phyloP scores from a whole-genome alignment of 179 eudicot genomes.

The Spinacia oleracea region DNA sequence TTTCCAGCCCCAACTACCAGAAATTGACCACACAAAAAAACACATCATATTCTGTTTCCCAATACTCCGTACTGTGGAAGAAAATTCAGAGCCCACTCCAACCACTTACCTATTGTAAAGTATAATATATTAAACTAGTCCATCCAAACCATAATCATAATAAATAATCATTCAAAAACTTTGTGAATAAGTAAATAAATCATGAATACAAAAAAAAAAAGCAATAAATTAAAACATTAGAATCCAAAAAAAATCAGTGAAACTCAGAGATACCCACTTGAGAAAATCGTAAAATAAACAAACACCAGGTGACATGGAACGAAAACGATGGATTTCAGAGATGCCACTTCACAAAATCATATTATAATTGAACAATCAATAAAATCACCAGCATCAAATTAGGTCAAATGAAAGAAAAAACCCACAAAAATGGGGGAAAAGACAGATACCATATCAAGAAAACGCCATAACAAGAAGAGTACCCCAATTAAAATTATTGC shows the following conservation, averaged over 20 bases:
- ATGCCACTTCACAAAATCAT: conserved; percentile 18
- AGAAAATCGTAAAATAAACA: background rate
- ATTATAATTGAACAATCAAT: conserved; percentile 6
- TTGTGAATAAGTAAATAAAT: background rate
- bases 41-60: background rate
- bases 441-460: conserved; percentile 4
- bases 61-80: background rate
- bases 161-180: background rate
- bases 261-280: background rate
- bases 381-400: conserved; percentile 12
- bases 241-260: conserved; percentile 23
- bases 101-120: conserved; percentile 14
- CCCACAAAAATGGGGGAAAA: background rate
- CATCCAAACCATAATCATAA: background rate
- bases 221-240: conserved; percentile 16
- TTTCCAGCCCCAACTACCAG: conserved; percentile 3
- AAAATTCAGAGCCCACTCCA: conserved; percentile 24
- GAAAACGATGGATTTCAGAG: conserved; percentile 15
- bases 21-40: conserved; percentile 10
- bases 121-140: background rate
- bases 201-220: background rate
- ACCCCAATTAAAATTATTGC: background rate
- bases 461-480: background rate
- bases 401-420: background rate
- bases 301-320: background rate